Base-by-base conservation (phyloP, 2,329 filamentous ascomycete species). In the Taxawa tesnikishii region DNA sequence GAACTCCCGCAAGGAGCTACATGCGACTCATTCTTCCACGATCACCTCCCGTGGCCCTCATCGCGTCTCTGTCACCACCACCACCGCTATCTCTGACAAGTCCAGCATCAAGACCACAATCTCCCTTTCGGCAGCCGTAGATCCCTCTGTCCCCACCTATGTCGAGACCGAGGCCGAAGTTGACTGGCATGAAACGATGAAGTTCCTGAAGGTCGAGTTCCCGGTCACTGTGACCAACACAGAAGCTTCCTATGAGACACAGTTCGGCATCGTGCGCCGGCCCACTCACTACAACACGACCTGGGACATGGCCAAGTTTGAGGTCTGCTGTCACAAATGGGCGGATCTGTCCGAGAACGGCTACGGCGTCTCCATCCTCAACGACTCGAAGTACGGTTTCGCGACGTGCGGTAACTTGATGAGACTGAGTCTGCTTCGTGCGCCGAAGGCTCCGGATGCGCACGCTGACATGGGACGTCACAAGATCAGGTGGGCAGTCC, bases 151-250 rank as follows among this genome's bases (percentile, higher is more conserved):
- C 19, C 70, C 73, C 18, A 28, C 33, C 2, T 77, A 75, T 42
- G 70, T 96, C 11, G 81, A 92, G 42, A 76, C 88, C 41, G 70
- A 75, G 25, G 80, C 79, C 31, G 83, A 92, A 44, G 83, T 96
- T n/a, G 83, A 94, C 51, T 98, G 90, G 90, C 81, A 79, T 44
- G 90, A 98, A 57, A 84, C 75, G 9, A 94, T 90, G 79, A 93
- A 90, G 53, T 96, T 96, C 67, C 71, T 98, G 50, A 98, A 98
- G 66, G 88, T 96, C 31, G 90, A 98, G 55, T 98, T 98, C 60
- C 88, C 90, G 0, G 87, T 94, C 40, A 79, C 92, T 48, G 70
- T 96, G 41, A 73, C 76, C 44, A 94, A 88, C 58, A 93, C 80
- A 0, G 85, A 94, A 58, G 90, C 90, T 18, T 83, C 77, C 9